Evolutionary conservation across 768 basidiomycete species (phyloP), one percentile per base, ranked within the genome.

Genomic region (Cubamyces sp.): DNA sequence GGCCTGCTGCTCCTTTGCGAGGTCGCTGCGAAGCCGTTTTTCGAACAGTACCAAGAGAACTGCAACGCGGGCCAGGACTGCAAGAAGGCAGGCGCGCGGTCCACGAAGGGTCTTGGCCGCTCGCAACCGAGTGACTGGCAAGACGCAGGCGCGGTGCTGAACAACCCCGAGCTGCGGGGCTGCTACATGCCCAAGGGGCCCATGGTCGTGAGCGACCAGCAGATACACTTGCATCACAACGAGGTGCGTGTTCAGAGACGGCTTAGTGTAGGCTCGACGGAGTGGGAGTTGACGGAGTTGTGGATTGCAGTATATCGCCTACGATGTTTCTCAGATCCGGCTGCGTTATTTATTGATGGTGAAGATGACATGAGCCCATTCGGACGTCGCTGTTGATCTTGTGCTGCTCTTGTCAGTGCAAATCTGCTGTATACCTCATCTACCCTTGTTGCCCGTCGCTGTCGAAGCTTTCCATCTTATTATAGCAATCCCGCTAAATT

Each of bases 1-100:
- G 86, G 85, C 40, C 61, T 87, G n/a, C 76, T 87, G 18, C 76
- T 87, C 26, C 79, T 87, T 5, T 86, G 85, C 66, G 86, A 87
- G 67, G 84, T 86, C 16, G 84, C 81, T 8, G 84, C 76, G 5
- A 81, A 81, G 61, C 86, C 86, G 0, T 81, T 82, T 73, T 75
- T 80, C 66, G 86, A 87, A 67, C 78, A 73, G 57, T 64, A 57
- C 16, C 19, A 76, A 39, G 79, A 82, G 23, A 71, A 82, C 66
- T 86, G 83, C 68, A 65, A 82, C 58, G 86, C 86, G n/a, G 82
- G 79, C 66, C 60, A 70, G 37, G 75, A 74, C 42, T 85, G 84
- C 74, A 82, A 81, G 66, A 79, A 76, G 37, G 67, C 76, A 79
- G 82, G 57, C 37, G 77, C 74, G 11, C 30, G 40, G 53, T 65